Evolutionary conservation across 163 green algal species (phyloP).

Genomic region (Scenedesmus sp.): DNA sequence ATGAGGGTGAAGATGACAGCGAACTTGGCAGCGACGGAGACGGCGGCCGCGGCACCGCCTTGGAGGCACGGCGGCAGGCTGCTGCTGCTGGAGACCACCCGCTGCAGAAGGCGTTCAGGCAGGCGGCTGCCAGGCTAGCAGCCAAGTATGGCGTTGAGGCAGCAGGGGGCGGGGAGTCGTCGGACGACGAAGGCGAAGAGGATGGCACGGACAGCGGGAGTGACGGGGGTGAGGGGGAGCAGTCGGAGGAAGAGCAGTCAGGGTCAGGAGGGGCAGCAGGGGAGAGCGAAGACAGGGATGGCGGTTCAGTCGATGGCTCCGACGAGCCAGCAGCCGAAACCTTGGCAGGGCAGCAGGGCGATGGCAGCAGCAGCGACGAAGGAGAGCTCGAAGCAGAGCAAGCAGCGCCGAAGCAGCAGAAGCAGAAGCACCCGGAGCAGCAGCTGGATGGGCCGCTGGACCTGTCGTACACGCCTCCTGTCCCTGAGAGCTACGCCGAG

Average conservation of each 20-base stretch:
- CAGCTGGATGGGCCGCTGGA: constrained; percentile 64
- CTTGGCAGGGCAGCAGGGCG: constrained; percentile 55
- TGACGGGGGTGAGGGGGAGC: constrained; percentile 41
- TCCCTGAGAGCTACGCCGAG: constrained; percentile 75
- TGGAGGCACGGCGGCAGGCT: constrained; percentile 71
- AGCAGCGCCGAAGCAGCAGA: neutral
- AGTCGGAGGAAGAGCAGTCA: constrained; percentile 53
- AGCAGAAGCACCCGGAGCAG: constrained; percentile 4
- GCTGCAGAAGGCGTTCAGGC: constrained; percentile 73
- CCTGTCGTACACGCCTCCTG: constrained; percentile 84
- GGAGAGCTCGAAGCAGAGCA: neutral
- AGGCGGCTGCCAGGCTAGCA: constrained; percentile 67
- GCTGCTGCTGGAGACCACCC: constrained; percentile 82
- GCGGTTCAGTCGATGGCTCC: constrained; percentile 7
- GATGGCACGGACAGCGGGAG: constrained; percentile 27
- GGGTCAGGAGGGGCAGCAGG: constrained; percentile 39
- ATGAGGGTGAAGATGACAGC: constrained; percentile 43
- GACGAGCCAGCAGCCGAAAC: too few species aligned
- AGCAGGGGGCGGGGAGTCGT: constrained; percentile 51
- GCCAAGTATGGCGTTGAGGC: constrained; percentile 67
- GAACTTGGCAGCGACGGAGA: constrained; percentile 33
- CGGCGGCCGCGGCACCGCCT: constrained; percentile 43
- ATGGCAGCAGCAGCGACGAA: constrained; percentile 7
- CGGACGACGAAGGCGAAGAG: constrained; percentile 42
- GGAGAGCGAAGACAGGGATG: constrained; percentile 51